phyloP scores from a whole-genome alignment of 1,284 basidiomycete species.

The Leccinum pachyderme region DNA sequence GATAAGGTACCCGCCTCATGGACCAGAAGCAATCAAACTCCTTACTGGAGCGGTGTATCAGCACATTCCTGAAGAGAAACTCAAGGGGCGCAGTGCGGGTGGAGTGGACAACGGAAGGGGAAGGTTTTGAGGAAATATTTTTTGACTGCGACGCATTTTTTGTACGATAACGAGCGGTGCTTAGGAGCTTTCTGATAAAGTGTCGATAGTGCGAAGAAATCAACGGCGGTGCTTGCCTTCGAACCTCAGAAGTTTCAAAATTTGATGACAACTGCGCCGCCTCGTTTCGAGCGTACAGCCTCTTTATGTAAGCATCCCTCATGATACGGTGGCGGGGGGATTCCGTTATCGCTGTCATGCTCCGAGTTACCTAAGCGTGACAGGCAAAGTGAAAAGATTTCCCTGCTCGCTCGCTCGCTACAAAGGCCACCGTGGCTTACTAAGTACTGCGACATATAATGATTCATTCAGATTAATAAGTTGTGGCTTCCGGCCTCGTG shows the following conservation, averaged over 20 bases:
- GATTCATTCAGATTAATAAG: too few species aligned
- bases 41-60: slow-evolving; percentile 7
- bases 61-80: slow-evolving; percentile 18
- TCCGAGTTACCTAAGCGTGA: too few species aligned
- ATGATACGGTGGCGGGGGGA: not conserved
- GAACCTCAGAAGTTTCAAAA: not conserved
- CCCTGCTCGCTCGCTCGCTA: too few species aligned
- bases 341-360: not conserved
- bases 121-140: not conserved
- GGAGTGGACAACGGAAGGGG: not conserved
- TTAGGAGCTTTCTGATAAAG: not conserved
- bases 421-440: too few species aligned
- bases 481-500: too few species aligned
- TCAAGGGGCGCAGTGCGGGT: slow-evolving; percentile 1
- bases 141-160: not conserved
- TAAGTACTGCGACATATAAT: too few species aligned
- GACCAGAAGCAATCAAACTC: slow-evolving; percentile 13
- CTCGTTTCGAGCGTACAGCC: slow-evolving; percentile 2
- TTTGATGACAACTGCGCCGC: not conserved
- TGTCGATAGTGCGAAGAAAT: not conserved
- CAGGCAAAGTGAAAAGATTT: too few species aligned
- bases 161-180: not conserved
- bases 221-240: too few species aligned
- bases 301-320: not conserved
- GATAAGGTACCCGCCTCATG: slow-evolving; percentile 25